phyloP scores from a whole-genome alignment of 1,139 yeast genomes.

The Yamadazyma atlantica region DNA sequence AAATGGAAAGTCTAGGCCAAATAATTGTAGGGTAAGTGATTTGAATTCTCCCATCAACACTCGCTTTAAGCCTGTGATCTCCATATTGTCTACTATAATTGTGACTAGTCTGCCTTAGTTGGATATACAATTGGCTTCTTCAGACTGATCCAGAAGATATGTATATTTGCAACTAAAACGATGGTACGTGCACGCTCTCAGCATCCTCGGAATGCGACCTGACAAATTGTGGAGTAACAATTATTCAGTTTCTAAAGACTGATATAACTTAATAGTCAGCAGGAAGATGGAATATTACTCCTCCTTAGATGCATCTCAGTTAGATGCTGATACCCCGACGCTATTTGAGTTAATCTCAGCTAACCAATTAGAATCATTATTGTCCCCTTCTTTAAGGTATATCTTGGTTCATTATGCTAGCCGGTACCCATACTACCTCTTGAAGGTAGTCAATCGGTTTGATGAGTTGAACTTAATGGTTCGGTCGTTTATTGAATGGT shows the following conservation, averaged over 20 bases:
- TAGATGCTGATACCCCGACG: constrained; percentile 77
- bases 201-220: constrained; percentile 4
- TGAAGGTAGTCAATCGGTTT: constrained; percentile 63
- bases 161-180: not conserved
- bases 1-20: constrained; percentile 1
- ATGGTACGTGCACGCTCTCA: not conserved
- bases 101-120: too few relatives aligned
- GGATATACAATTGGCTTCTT: too few relatives aligned
- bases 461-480: constrained; percentile 71
- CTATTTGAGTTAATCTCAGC: constrained; percentile 82
- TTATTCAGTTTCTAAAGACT: too few relatives aligned
- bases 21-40: not conserved
- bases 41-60: not conserved
- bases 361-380: constrained; percentile 69
- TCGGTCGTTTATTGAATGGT: constrained; percentile 72
- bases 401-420: constrained; percentile 81
- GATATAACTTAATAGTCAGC: too few relatives aligned
- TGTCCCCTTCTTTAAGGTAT: constrained; percentile 82
- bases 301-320: constrained; percentile 70
- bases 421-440: constrained; percentile 68
- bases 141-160: too few relatives aligned
- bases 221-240: not conserved
- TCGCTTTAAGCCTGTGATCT: not conserved
- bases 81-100: too few relatives aligned
- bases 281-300: constrained; percentile 89